A percentile compares a stretch with the other conserved stretches of the same genome.
Conservation (phyloP, 2,329 filamentous ascomycete genomes). For the Neofusicoccum sp. region DNA sequence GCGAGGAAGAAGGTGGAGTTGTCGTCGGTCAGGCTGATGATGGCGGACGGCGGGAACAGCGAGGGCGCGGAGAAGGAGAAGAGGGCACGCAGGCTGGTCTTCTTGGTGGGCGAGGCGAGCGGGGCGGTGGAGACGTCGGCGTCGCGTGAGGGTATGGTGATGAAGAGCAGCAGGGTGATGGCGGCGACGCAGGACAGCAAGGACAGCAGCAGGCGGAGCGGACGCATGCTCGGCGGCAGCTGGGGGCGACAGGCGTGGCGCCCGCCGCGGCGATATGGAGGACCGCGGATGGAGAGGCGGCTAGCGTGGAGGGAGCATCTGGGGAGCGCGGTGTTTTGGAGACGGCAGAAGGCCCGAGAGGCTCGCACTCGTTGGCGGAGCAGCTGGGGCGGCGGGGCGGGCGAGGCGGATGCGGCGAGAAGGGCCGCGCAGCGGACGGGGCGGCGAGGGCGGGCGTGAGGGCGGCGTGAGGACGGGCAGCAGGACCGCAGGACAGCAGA, state of each 20-base stretch:
- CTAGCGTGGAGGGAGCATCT: slow-evolving; percentile 16
- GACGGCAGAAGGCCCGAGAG: slow-evolving; percentile 9
- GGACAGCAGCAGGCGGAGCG: slow-evolving; percentile 45
- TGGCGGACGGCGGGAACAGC: slow-evolving; percentile 91
- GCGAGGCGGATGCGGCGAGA: neutral
- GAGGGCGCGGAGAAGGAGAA: slow-evolving; percentile 64
- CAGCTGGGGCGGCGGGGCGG: neutral
- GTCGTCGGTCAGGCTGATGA: slow-evolving; percentile 95
- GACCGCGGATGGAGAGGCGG: slow-evolving; percentile 3
- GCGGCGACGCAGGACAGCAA: slow-evolving; percentile 47
- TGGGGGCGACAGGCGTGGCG: slow-evolving; percentile 8
- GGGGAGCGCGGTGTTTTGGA: slow-evolving; percentile 12
- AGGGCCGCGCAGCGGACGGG: neutral
- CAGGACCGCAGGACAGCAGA: neutral
- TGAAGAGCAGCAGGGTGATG: slow-evolving; percentile 48
- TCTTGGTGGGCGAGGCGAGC: slow-evolving; percentile 29
- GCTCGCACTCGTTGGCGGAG: neutral
- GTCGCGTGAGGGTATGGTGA: slow-evolving; percentile 31
- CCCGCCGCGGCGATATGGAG: slow-evolving; percentile 14
- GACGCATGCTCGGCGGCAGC: slow-evolving; percentile 35
- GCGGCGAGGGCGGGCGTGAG: neutral
- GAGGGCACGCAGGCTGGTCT: slow-evolving; percentile 42
- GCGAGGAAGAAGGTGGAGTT: slow-evolving; percentile 97
- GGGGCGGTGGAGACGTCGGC: slow-evolving; percentile 21
- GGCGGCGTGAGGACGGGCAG: neutral